Evolutionary conservation across 495 filamentous ascomycete species (phyloP).

Genomic region (Penicillium riverlandense): DNA sequence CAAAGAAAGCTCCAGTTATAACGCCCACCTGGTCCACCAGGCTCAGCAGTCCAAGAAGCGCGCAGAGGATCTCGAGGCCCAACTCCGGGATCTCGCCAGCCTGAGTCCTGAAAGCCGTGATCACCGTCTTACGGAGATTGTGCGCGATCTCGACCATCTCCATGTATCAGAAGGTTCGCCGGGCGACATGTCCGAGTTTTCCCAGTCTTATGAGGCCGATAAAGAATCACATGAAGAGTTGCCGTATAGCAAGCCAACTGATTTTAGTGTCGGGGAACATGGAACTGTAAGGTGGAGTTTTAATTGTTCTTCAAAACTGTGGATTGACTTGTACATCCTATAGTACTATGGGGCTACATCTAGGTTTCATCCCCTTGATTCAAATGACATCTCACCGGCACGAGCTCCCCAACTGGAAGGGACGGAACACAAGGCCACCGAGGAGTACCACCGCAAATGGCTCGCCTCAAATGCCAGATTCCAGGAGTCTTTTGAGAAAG

Average conservation of each 20-base stretch:
- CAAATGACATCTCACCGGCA: background rate
- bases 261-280: slow-evolving; percentile 7
- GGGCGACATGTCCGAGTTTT: background rate
- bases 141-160: slow-evolving; percentile 1
- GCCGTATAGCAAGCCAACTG: background rate
- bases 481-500: slow-evolving; percentile 3
- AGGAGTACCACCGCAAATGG: slow-evolving; percentile 8
- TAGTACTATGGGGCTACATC: slow-evolving; percentile 8
- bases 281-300: slow-evolving; percentile 1
- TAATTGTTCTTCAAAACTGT: too few relatives aligned
- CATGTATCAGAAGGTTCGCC: background rate
- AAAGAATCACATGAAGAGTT: background rate
- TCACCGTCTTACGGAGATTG: slow-evolving; percentile 2
- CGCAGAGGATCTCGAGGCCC: slow-evolving; percentile 1
- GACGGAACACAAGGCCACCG: background rate
- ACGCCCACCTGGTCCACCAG: slow-evolving; percentile 1
- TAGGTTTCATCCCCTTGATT: slow-evolving; percentile 5
- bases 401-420: background rate
- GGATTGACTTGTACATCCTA: background rate
- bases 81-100: slow-evolving; percentile 2
- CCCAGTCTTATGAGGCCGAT: slow-evolving; percentile 1
- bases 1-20: slow-evolving; percentile 5
- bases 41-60: slow-evolving; percentile 4
- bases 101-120: slow-evolving; percentile 1
- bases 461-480: slow-evolving; percentile 3